Conservation (phyloP, 805 yeast species). For the Gaillardinia entomophila region DNA sequence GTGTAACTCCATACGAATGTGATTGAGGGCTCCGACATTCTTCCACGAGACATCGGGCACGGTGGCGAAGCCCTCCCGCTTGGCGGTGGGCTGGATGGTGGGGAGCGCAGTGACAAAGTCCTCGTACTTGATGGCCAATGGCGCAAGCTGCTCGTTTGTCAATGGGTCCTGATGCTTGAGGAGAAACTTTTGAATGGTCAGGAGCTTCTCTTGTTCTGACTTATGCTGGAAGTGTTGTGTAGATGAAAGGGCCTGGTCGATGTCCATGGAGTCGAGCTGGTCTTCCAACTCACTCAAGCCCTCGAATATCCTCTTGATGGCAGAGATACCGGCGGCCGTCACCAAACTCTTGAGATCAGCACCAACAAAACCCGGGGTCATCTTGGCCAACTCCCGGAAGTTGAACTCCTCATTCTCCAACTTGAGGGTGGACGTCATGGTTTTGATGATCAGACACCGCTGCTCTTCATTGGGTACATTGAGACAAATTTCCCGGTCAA, state of each 20-base stretch:
- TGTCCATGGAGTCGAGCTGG: constrained; percentile 7
- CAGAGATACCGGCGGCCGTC: constrained; percentile 91
- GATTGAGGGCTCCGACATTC: constrained; percentile 82
- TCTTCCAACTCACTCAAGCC: constrained; percentile 42
- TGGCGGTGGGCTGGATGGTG: constrained; percentile 92
- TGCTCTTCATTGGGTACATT: constrained; percentile 91
- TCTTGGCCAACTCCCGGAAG: constrained; percentile 68
- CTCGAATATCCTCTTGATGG: constrained; percentile 85
- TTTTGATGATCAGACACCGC: constrained; percentile 65
- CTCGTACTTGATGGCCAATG: constrained; percentile 66
- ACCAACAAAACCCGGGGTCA: constrained; percentile 97
- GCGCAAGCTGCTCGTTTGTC: constrained; percentile 66
- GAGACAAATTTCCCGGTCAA: constrained; percentile 89
- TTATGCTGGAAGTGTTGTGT: constrained; percentile 26
- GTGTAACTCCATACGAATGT: constrained; percentile 82
- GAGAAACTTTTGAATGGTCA: constrained; percentile 71
- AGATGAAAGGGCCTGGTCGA: constrained; percentile 6
- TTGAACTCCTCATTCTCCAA: constrained; percentile 51
- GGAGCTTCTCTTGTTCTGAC: constrained; percentile 33
- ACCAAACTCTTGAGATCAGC: constrained; percentile 93
- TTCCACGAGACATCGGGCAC: constrained; percentile 97
- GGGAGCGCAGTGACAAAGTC: constrained; percentile 87
- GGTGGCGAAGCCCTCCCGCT: constrained; percentile 97
- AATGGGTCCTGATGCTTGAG: constrained; percentile 74
- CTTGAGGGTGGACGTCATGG: constrained; percentile 65